phyloP scores from a whole-genome alignment of 352 stramenopile species.

The Discostella stelligera region DNA sequence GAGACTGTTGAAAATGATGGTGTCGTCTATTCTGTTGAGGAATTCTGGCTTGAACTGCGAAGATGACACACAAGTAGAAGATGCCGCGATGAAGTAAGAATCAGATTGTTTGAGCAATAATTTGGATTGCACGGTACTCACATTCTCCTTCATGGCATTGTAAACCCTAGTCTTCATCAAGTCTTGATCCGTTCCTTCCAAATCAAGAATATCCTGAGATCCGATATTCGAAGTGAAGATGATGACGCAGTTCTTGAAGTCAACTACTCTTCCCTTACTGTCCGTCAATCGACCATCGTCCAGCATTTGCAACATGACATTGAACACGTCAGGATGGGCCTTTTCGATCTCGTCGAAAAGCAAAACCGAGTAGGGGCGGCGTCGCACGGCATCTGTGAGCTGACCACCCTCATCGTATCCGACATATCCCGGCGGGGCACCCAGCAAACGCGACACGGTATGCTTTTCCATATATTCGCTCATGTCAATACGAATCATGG shows the following conservation, averaged over 20 bases:
- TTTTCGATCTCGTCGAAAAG: slow-evolving; percentile 96
- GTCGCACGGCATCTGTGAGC: slow-evolving; percentile 88
- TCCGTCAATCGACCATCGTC: slow-evolving; percentile 92
- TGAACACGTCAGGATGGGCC: slow-evolving; percentile 93
- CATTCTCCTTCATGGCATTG: slow-evolving; percentile 24
- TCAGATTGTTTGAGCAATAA: slow-evolving; percentile 56
- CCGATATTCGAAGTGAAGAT: slow-evolving; percentile 98
- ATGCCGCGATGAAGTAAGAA: slow-evolving; percentile 67
- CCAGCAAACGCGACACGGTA: slow-evolving; percentile 89
- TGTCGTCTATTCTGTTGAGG: slow-evolving; percentile 96
- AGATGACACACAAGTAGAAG: slow-evolving; percentile 88
- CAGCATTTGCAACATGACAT: slow-evolving; percentile 92
- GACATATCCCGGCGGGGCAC: slow-evolving; percentile 84
- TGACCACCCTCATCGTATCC: slow-evolving; percentile 90
- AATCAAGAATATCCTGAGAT: slow-evolving; percentile 80
- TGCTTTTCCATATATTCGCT: slow-evolving; percentile 90
- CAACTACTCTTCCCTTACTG: slow-evolving; percentile 86
- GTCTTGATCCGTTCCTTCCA: slow-evolving; percentile 37
- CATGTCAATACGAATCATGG: slow-evolving; percentile 95
- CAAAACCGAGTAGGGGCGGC: slow-evolving; percentile 89
- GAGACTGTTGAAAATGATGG: slow-evolving; percentile 96
- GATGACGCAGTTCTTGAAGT: slow-evolving; percentile 97
- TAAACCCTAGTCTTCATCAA: slow-evolving; percentile 21
- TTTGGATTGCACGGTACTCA: slow-evolving; percentile 5
- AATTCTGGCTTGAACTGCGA: slow-evolving; percentile 94